Evolutionary conservation across 106 monocot genomes (phyloP).

Genomic region (Acanthochlamys bracteata): DNA sequence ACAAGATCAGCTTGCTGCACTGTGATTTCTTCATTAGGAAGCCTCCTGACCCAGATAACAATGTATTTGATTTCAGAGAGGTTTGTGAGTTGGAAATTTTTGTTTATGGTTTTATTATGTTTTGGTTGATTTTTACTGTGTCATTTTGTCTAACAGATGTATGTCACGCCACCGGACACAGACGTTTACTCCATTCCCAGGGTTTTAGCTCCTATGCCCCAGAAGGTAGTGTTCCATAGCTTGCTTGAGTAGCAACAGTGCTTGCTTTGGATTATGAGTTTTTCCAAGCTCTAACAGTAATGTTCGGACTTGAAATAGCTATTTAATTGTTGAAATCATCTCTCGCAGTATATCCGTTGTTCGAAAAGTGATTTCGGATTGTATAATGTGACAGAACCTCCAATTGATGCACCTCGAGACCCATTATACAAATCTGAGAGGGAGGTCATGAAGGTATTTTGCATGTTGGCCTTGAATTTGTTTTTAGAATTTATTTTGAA

Average conservation of each 20-base stretch:
- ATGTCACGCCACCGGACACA: slow-evolving; percentile 83
- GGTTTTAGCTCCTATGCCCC: slow-evolving; percentile 82
- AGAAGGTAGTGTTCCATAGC: slow-evolving; percentile 41
- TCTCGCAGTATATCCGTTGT: slow-evolving; percentile 79
- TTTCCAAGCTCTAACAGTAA: neutral
- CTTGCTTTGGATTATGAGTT: too few relatives aligned
- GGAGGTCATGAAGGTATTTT: slow-evolving; percentile 69
- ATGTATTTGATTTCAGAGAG: slow-evolving; percentile 90
- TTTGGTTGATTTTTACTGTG: neutral
- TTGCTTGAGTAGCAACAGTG: too few relatives aligned
- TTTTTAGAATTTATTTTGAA: neutral
- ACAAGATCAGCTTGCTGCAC: slow-evolving; percentile 76
- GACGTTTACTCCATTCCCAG: slow-evolving; percentile 84
- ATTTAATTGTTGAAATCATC: too few relatives aligned
- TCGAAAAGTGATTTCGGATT: slow-evolving; percentile 72
- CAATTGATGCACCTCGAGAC: slow-evolving; percentile 78
- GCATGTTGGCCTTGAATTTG: neutral
- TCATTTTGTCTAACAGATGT: slow-evolving; percentile 58
- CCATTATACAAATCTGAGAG: slow-evolving; percentile 77
- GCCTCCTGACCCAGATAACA: slow-evolving; percentile 78
- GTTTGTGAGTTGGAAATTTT: slow-evolving; percentile 13
- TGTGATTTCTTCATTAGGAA: slow-evolving; percentile 94
- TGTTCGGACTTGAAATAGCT: neutral
- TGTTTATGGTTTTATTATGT: too few relatives aligned
- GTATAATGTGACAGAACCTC: slow-evolving; percentile 84